Evolutionary conservation across 1,284 basidiomycete genomes (phyloP).

Genomic region (Ceratobasidium theobromae): DNA sequence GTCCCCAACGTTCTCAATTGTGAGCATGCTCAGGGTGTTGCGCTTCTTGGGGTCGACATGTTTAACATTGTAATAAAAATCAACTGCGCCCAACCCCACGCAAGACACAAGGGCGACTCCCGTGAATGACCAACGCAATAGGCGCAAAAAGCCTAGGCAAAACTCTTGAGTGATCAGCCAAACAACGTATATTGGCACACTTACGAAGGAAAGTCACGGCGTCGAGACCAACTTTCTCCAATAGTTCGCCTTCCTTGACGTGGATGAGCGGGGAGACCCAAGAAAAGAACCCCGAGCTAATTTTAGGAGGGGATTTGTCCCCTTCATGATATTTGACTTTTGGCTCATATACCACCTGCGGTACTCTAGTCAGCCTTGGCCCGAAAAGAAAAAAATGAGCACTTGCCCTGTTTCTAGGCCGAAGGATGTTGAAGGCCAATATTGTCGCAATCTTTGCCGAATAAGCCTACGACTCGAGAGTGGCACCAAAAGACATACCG

Average conservation of each 20-base stretch:
- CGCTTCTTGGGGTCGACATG: slow-evolving; percentile 54
- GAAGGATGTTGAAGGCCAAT: slow-evolving; percentile 71
- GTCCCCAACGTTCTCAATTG: slow-evolving; percentile 72
- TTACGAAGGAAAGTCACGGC: slow-evolving; percentile 85
- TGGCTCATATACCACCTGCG: slow-evolving; percentile 78
- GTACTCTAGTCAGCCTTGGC: neutral
- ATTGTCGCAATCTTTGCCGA: slow-evolving; percentile 57
- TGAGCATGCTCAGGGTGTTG: slow-evolving; percentile 70
- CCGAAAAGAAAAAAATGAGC: neutral
- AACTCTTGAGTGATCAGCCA: neutral
- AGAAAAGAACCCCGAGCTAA: slow-evolving; percentile 78
- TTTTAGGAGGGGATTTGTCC: slow-evolving; percentile 71
- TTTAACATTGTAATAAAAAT: slow-evolving; percentile 69
- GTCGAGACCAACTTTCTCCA: slow-evolving; percentile 91
- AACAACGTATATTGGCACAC: neutral
- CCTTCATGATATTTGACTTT: slow-evolving; percentile 86
- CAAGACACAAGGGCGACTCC: slow-evolving; percentile 67
- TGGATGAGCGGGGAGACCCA: slow-evolving; percentile 87
- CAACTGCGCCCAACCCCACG: slow-evolving; percentile 78
- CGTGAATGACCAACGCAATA: slow-evolving; percentile 80
- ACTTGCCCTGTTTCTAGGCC: slow-evolving; percentile 73
- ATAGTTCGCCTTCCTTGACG: slow-evolving; percentile 82
- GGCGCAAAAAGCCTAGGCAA: slow-evolving; percentile 63
- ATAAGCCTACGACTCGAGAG: slow-evolving; percentile 31
- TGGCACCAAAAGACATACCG: slow-evolving; percentile 50